Conservation (phyloP, 1,284 basidiomycete genomes). For the Marasmius tenuissimus region DNA sequence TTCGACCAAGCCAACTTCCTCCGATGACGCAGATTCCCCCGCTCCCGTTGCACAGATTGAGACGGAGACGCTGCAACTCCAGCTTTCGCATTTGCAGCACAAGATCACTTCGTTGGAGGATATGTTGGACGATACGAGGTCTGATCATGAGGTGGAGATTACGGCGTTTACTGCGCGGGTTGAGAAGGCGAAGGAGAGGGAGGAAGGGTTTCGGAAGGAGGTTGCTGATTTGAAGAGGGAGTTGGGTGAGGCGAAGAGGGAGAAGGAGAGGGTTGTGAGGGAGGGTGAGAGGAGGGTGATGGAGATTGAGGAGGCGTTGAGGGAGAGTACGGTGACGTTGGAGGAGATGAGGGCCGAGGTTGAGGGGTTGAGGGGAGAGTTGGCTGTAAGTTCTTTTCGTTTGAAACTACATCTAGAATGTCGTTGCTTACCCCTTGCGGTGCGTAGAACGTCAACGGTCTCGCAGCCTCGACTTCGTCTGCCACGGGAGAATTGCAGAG, state of each 20-base stretch:
- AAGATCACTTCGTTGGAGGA: conserved; percentile 82
- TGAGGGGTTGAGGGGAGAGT: conserved; percentile 77
- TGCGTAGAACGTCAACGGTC: conserved; percentile 53
- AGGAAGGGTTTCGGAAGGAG: conserved; percentile 71
- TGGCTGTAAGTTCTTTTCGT: conserved; percentile 54
- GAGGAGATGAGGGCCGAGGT: conserved; percentile 93
- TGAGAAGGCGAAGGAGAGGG: conserved; percentile 75
- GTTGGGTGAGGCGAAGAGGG: conserved; percentile 58
- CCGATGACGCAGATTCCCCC: not conserved
- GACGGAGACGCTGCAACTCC: conserved; percentile 88
- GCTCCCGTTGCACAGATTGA: conserved; percentile 79
- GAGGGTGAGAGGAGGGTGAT: conserved; percentile 64
- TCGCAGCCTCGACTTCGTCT: conserved; percentile 37
- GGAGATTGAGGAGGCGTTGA: conserved; percentile 86
- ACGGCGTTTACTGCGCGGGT: conserved; percentile 63
- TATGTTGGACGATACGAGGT: conserved; percentile 77
- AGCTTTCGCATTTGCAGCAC: conserved; percentile 82
- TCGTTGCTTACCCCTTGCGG: not conserved
- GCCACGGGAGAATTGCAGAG: conserved; percentile 33
- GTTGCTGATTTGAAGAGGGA: conserved; percentile 67
- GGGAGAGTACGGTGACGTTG: conserved; percentile 85
- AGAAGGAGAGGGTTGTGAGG: conserved; percentile 59
- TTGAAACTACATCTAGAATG: not conserved
- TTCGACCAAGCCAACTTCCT: not conserved
- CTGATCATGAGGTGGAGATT: conserved; percentile 75